Evolutionary conservation across 306 rosid genomes (phyloP), one percentile per base, ranked within the genome.

Genomic region (Luffa aegyptiaca): DNA sequence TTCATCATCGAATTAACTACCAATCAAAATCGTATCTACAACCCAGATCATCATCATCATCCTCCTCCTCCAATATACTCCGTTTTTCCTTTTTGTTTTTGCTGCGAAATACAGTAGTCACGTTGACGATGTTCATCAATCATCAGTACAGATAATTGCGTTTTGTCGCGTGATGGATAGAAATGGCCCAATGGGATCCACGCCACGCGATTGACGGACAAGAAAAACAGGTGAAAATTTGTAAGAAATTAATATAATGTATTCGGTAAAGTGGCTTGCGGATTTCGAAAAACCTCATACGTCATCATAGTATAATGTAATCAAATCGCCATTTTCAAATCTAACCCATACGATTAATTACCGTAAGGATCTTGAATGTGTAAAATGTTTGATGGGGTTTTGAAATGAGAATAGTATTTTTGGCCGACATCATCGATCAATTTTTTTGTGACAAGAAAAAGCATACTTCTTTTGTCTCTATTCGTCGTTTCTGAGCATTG

Each of bases 1-100:
- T 80, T 81, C 93, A 52, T 88, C 92, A 88, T 92, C 48, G 88
- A 88, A 75, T 35, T 18, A 51, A 17, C 62, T n/a, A 48, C 69
- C 80, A 77, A 86, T 86, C 76, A 82, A 74, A 76, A 80, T 21
- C 44, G 58, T 13, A 20, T 48, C 44, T 13, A 26, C 21, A 48
- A 81, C n/a, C 59, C 64, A 74, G 80, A 89, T 81, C 84, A 83
- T 85, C 89, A 82, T 84, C 81, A 62, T 81, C 41, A 12, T 44
- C 71, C 6, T 57, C 70, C 46, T 80, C 13, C 83, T 80, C 74
- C 48, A 66, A 66, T 66, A 39, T 1, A 66, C 31, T 37, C 52
- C 52, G 4, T 5, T 64, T 63, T 10, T 41, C 33, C 14, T 44
- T 70, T 45, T 64, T 44, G 12, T 66, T 37, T 20, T 52, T 10